Conservation (phyloP, 139 green algal genomes). For the Coelastrella sp. region DNA sequence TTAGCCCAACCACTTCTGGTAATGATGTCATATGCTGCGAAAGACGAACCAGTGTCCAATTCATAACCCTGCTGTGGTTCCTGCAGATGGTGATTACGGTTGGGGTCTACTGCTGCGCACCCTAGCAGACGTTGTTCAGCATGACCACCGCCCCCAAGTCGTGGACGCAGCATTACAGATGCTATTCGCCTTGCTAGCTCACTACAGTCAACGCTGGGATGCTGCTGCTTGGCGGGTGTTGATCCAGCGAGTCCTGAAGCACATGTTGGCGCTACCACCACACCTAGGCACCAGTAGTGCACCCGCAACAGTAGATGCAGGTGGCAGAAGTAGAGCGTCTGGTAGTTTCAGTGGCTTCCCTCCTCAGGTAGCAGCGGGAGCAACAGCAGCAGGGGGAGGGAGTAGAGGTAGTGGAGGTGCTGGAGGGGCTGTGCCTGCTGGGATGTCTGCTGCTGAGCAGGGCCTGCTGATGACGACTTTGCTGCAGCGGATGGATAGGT, state of each 20-base stretch:
- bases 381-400: background rate
- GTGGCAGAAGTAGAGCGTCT: background rate
- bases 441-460: conserved; percentile 35
- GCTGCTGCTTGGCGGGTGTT: conserved; percentile 61
- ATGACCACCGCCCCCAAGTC: conserved; percentile 57
- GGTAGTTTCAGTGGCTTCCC: background rate
- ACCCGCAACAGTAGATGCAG: background rate
- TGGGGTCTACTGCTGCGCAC: conserved; percentile 52
- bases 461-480: conserved; percentile 38
- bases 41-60: no score
- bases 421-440: conserved; percentile 10
- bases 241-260: conserved; percentile 46
- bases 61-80: no score
- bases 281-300: background rate
- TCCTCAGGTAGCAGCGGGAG: conserved; percentile 24
- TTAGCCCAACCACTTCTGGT: no score
- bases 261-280: conserved; percentile 49
- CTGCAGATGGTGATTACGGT: conserved; percentile 40
- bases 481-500: conserved; percentile 51
- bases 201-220: conserved; percentile 57
- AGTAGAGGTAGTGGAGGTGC: background rate
- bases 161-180: conserved; percentile 53
- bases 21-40: no score
- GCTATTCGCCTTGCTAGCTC: conserved; percentile 53
- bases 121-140: conserved; percentile 51